Evolutionary conservation across 331 rosid genomes (phyloP), one percentile per base, ranked within the genome.

Genomic region (Quercus tomentella): DNA sequence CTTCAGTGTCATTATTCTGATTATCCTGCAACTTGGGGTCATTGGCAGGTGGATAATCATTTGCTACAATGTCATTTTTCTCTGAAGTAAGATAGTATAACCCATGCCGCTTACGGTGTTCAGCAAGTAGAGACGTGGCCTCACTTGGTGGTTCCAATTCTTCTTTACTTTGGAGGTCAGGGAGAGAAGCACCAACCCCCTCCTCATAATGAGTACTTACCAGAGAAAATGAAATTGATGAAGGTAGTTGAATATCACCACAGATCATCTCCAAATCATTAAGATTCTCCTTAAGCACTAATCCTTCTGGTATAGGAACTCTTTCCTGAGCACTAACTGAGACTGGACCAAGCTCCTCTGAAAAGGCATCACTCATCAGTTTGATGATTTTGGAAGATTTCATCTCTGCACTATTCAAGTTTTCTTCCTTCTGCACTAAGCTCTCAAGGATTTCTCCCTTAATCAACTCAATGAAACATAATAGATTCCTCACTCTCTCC

Each of bases 81-180:
- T 81, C 97, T 43, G 96, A 89, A 77, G 91, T 81, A 83, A 95
- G 98, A 87, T 95, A 93, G 88, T 90, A 95, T 55, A 95, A 80
- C 22, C 94, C 99, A 68, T 95, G 99, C 52, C 97, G 89, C 82
- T 84, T 95, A 14, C 99, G 96, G 78, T 95, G 99, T 74, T 95
- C 94, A 1, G 78, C 28, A 74, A 93, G 94, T 82, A 91, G 88
- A 72, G 91, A 91, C 65, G 98, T 86, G 37, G 97, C 86, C 82
- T 91, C 96, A 28, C 72, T 95, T 49, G 80, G 83, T 41, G 88
- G 76, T 77, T 77, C 91, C 56, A 82, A 76, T 57, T 90, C 96
- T 70, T 85, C 94, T 56, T 55, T 86, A 75, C 66, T 80, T 71
- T 78, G 81, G 69, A 75, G 84, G 71, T 75, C 78, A 70, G 84